Evolutionary conservation across 2,329 filamentous ascomycete species (phyloP).

Genomic region (Zymoseptoria passerinii): DNA sequence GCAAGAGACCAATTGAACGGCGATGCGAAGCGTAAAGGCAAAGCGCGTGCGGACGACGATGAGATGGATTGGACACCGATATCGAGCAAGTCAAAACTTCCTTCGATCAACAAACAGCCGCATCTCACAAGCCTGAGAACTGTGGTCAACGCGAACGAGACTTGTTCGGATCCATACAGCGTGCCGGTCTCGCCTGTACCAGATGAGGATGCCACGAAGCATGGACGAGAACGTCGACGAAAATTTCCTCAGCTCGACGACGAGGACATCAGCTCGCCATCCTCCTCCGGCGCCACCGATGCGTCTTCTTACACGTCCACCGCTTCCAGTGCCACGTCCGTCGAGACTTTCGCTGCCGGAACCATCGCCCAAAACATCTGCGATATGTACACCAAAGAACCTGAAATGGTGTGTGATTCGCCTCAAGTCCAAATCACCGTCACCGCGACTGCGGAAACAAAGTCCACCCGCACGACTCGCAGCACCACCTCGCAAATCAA

Average conservation of each 20-base stretch:
- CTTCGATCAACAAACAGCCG: constrained; percentile 20
- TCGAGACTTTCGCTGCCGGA: constrained; percentile 21
- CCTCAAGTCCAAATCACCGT: constrained; percentile 4
- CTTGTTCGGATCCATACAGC: constrained; percentile 16
- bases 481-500: neutral
- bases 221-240: constrained; percentile 18
- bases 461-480: constrained; percentile 1
- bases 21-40: neutral
- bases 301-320: constrained; percentile 15
- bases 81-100: constrained; percentile 13
- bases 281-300: constrained; percentile 15
- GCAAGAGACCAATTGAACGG: neutral
- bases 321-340: constrained; percentile 26
- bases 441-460: constrained; percentile 3
- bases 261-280: constrained; percentile 13
- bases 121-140: constrained; percentile 22
- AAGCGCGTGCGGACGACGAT: neutral
- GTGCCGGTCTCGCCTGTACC: constrained; percentile 18
- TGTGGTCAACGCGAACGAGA: constrained; percentile 21
- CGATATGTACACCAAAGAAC: constrained; percentile 23
- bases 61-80: neutral
- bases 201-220: constrained; percentile 9
- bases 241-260: constrained; percentile 13
- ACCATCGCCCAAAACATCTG: constrained; percentile 26
- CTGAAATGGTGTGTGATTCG: constrained; percentile 4